phyloP scores from a whole-genome alignment of 768 basidiomycete species.

The Boletus speciosus region DNA sequence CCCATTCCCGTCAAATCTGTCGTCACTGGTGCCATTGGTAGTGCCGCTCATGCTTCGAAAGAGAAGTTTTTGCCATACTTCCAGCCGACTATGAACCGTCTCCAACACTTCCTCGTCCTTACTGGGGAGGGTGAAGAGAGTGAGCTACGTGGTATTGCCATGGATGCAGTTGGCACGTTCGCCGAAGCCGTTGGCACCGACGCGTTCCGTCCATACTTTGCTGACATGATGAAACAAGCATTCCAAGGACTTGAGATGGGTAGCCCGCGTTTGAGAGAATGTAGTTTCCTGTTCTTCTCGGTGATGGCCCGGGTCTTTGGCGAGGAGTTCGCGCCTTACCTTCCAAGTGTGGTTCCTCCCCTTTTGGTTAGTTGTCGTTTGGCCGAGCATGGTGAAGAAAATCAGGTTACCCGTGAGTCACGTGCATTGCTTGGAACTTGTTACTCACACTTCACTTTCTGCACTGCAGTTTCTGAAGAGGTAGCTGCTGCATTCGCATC shows the following conservation, averaged over 20 bases:
- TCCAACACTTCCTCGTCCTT: conserved; percentile 85
- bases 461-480: conserved; percentile 44
- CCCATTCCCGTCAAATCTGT: conserved; percentile 88
- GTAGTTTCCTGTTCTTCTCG: conserved; percentile 97
- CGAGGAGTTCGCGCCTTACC: conserved; percentile 87
- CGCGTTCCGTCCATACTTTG: conserved; percentile 91
- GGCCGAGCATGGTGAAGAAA: conserved; percentile 69
- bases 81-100: conserved; percentile 81
- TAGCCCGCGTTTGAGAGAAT: conserved; percentile 85
- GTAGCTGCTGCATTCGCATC: conserved; percentile 63
- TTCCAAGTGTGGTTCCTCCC: conserved; percentile 81
- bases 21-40: conserved; percentile 96
- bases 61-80: conserved; percentile 92
- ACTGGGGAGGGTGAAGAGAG: conserved; percentile 87
- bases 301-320: conserved; percentile 98
- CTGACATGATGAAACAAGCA: conserved; percentile 93
- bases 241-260: conserved; percentile 87
- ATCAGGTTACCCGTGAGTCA: conserved; percentile 40
- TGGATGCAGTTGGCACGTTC: conserved; percentile 98
- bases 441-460: conserved; percentile 1
- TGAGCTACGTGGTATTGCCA: conserved; percentile 93
- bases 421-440: background rate
- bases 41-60: conserved; percentile 95
- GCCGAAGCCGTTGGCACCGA: conserved; percentile 96
- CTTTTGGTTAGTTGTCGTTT: conserved; percentile 82